Evolutionary conservation across 176 grass and related monocot species (phyloP), one percentile per base, ranked within the genome.

Genomic region (Raddia distichophylla): DNA sequence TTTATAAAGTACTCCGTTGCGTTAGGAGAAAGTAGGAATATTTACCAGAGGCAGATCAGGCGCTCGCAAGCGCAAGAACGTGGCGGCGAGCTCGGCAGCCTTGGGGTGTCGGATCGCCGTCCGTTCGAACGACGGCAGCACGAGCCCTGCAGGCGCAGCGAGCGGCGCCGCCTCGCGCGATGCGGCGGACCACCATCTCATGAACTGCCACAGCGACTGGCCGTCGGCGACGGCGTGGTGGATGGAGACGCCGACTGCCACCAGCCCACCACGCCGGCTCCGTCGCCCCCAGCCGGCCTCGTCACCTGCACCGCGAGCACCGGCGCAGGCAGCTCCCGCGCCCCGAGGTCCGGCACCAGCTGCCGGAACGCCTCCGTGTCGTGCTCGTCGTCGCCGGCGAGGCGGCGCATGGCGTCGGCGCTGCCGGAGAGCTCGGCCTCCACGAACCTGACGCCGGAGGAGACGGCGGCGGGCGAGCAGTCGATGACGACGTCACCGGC

Each of bases 281-380:
- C n/a, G n/a, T 14, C n/a, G 16, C 17, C 1, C 1, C 63, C 48
- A 7, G 55, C 19, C 7, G 87, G 62, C 19, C 79, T 82, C 2
- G 88, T 94, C 0, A 89, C 81, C 82, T 93, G 82, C 83, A 90
- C 69, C 0, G 88, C 69, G 5, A 91, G 67, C 17, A 90, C 67
- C 2, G 80, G 86, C 2, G 80, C 50, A 0, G 88, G 91, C 8
- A 94, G 79, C 7, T 20, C 9, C 7, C 1, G 4, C 9, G 10
- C 58, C 2, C 74, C 34, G 0, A 80, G 50, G 10, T 60, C 52
- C 6, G 91, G 88, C 18, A 85, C 68, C 43, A 94, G 69, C 64
- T 10, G 35, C 53, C 4, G 6, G 55, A 90, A 79, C 5, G 74
- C 77, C 40, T 85, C 82, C 0, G 37, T 32, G 78, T 90, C 11